phyloP scores from a whole-genome alignment of 352 stramenopile species.

The Aphanomyces euteiches region DNA sequence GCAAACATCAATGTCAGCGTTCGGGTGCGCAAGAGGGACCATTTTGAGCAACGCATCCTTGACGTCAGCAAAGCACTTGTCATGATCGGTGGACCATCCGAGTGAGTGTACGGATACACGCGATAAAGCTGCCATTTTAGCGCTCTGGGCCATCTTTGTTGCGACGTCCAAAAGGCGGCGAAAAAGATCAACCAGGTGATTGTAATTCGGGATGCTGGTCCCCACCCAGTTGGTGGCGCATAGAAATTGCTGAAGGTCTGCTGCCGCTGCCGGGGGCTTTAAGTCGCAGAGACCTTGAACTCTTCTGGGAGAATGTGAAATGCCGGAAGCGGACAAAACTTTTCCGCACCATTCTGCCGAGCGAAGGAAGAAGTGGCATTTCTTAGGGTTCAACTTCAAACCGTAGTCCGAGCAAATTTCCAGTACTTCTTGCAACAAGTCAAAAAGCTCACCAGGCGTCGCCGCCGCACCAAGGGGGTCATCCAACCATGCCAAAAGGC shows the following conservation, averaged over 20 bases:
- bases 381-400: constrained; percentile 39
- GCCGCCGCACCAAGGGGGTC: constrained; percentile 33
- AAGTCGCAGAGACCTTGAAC: constrained; percentile 37
- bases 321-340: constrained; percentile 30
- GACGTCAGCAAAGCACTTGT: constrained; percentile 20
- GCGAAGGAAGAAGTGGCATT: constrained; percentile 28
- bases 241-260: too few species aligned
- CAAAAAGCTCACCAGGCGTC: constrained; percentile 23
- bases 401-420: constrained; percentile 31
- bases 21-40: constrained; percentile 33
- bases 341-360: constrained; percentile 34
- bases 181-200: constrained; percentile 27
- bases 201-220: constrained; percentile 36
- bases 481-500: constrained; percentile 36
- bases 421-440: constrained; percentile 31
- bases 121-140: constrained; percentile 32
- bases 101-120: constrained; percentile 20
- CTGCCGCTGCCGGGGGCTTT: constrained; percentile 19
- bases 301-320: constrained; percentile 32
- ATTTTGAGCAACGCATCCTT: constrained; percentile 30
- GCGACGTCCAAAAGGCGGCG: constrained; percentile 29
- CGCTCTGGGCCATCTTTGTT: not conserved
- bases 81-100: constrained; percentile 28
- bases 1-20: constrained; percentile 28
- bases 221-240: too few species aligned